A percentile compares a stretch with the other conserved stretches of the same genome.
phyloP scores from a whole-genome alignment of 805 yeast genomes.

The Maudiozyma turicensis region DNA sequence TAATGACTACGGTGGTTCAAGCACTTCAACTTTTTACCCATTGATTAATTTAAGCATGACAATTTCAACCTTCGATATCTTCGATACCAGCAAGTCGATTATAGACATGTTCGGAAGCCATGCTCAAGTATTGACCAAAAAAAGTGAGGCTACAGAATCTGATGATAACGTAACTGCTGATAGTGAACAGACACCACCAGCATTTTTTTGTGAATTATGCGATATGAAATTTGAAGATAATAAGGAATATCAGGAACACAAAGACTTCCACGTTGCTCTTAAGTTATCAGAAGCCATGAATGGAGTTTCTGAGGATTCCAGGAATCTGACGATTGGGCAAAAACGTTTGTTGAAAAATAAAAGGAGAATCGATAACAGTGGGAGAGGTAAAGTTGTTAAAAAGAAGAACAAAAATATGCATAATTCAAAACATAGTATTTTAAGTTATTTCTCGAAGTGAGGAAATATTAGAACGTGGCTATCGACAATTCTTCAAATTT shows the following conservation, averaged over 20 bases:
- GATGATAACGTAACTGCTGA: not conserved
- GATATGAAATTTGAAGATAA: conserved; percentile 8
- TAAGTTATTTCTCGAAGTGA: no score
- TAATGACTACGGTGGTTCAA: conserved; percentile 14
- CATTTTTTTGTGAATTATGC: conserved; percentile 17
- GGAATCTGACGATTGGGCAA: conserved; percentile 22
- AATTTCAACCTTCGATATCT: conserved; percentile 44
- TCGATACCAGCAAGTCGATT: conserved; percentile 27
- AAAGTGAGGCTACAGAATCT: not conserved
- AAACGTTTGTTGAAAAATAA: conserved; percentile 15
- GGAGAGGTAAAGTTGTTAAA: not conserved
- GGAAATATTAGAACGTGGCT: no score
- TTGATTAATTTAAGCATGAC: conserved; percentile 41
- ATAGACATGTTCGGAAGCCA: conserved; percentile 28
- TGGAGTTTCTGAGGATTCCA: conserved; percentile 23
- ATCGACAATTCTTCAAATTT: no score
- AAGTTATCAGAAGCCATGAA: conserved; percentile 38
- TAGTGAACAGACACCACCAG: not conserved
- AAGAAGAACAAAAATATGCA: not conserved
- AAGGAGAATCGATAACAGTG: not conserved
- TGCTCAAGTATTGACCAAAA: conserved; percentile 3
- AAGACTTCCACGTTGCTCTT: conserved; percentile 45
- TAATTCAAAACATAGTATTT: no score
- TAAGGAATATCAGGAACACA: conserved; percentile 34
- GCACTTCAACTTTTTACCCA: conserved; percentile 34